Percentiles rank a stretch among this genome's conserved stretches.
Evolutionary conservation across 805 yeast species (phyloP).

Genomic region (Suhomyces kilbournensis): DNA sequence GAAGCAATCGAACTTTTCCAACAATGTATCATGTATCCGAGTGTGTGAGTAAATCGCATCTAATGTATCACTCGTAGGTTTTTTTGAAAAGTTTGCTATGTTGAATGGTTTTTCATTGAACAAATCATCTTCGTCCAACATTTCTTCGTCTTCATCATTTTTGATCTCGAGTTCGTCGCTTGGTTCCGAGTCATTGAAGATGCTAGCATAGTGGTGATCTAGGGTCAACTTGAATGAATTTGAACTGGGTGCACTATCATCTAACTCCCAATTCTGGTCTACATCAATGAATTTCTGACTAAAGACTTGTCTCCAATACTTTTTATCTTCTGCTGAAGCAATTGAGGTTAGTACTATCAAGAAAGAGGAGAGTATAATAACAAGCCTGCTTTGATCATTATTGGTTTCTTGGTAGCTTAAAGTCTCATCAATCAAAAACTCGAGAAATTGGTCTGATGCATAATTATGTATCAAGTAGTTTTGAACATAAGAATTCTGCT

Average conservation of each 20-base stretch:
- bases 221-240: conserved; percentile 14
- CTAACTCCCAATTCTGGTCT: background rate
- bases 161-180: conserved; percentile 2
- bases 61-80: background rate
- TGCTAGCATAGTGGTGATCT: conserved; percentile 28
- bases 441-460: background rate
- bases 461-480: background rate
- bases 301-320: conserved; percentile 19
- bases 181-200: conserved; percentile 17
- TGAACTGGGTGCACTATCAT: background rate
- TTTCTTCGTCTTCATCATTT: conserved; percentile 7
- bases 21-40: background rate
- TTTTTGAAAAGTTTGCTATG: background rate
- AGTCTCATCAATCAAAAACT: background rate
- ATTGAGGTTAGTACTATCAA: conserved; percentile 17
- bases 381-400: conserved; percentile 24
- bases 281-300: background rate
- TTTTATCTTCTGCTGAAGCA: conserved; percentile 14
- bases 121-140: conserved; percentile 8
- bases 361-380: conserved; percentile 21
- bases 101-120: conserved; percentile 5
- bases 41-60: background rate
- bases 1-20: background rate
- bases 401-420: conserved; percentile 15
- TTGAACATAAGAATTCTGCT: conserved; percentile 1